Evolutionary conservation across 2,329 filamentous ascomycete genomes (phyloP).

Genomic region (Alternaria angustiovoidea): DNA sequence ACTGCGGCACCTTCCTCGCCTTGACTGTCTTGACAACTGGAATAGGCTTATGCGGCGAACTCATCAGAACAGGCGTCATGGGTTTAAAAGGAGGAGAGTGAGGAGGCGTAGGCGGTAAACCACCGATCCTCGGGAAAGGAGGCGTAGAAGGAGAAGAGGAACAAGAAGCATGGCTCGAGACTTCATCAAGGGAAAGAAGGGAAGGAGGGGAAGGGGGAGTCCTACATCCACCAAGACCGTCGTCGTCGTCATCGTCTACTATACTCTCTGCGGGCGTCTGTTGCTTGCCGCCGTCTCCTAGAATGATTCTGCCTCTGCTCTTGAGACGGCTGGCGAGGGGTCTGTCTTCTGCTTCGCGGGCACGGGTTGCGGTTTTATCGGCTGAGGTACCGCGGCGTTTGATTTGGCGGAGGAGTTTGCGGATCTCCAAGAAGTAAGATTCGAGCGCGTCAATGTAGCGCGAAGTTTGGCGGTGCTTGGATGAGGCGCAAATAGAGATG

Average conservation of each 20-base stretch:
- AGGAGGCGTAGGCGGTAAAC: constrained; percentile 44
- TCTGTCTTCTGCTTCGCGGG: constrained; percentile 67
- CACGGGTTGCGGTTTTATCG: constrained; percentile 64
- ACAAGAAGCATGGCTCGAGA: constrained; percentile 22
- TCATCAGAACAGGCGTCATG: constrained; percentile 42
- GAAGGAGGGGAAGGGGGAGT: constrained; percentile 45
- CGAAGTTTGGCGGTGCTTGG: constrained; percentile 91
- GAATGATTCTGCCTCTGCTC: constrained; percentile 76
- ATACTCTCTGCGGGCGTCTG: constrained; percentile 71
- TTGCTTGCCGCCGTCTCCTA: constrained; percentile 62
- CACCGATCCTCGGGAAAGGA: background rate
- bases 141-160: background rate
- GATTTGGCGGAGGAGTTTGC: constrained; percentile 79
- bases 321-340: constrained; percentile 64
- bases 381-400: constrained; percentile 63
- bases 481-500: constrained; percentile 89
- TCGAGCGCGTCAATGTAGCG: constrained; percentile 91
- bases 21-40: constrained; percentile 31
- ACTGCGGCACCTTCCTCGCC: constrained; percentile 28
- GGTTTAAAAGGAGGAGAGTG: constrained; percentile 47
- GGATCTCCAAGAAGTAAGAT: constrained; percentile 87
- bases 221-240: constrained; percentile 89
- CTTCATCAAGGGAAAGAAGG: constrained; percentile 29
- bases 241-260: constrained; percentile 78
- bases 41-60: constrained; percentile 31